Evolutionary conservation across 2,329 filamentous ascomycete genomes (phyloP), one percentile per base, ranked within the genome.

Genomic region (Trichoderma endophyticum): DNA sequence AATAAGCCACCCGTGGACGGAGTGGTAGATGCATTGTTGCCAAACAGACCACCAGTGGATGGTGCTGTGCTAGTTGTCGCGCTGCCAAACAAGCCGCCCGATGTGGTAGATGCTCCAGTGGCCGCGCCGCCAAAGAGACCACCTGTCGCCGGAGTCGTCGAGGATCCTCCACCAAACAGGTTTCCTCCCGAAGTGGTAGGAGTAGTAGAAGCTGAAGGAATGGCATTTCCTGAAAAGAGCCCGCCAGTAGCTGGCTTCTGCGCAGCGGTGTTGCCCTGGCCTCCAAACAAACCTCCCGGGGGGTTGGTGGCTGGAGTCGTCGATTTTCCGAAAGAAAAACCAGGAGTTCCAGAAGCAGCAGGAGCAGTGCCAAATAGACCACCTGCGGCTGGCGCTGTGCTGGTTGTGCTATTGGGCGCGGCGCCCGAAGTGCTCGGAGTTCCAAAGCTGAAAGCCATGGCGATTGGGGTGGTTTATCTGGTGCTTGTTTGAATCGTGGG

Each of bases 381-480:
- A 15, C 81, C 81, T 6, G 81, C 76, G 63, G 85, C 81, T 24
- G 82, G 82, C 71, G 83, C 82, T 76, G 82, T 78, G 26, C 77
- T 79, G 11, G 79, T 79, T 8, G 79, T 73, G 71, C 77, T 81
- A 73, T 77, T 77, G 65, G 77, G 74, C 21, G 79, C 74, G 64
- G 78, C 80, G 75, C 77, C 74, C 73, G 81, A 81, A 43, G 80
- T 78, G 79, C 76, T 74, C 72, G 77, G 73, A 70, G 77, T 75
- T 73, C 79, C 78, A 75, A 85, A 84, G 72, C 39, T 81, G 79
- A 84, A 84, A 48, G 81, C 78, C 82, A 84, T 84, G 73, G 71
- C 32, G 61, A 51, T 59, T 60, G 36, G n/a, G n/a, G 26, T 26
- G 15, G 61, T 24, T 64, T 62, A 39, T 48, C 32, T 51, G 57